A percentile compares a stretch with the other conserved stretches of the same genome.
phyloP scores from a whole-genome alignment of 73 alveolate species.

The Paramecium sonneborni region DNA sequence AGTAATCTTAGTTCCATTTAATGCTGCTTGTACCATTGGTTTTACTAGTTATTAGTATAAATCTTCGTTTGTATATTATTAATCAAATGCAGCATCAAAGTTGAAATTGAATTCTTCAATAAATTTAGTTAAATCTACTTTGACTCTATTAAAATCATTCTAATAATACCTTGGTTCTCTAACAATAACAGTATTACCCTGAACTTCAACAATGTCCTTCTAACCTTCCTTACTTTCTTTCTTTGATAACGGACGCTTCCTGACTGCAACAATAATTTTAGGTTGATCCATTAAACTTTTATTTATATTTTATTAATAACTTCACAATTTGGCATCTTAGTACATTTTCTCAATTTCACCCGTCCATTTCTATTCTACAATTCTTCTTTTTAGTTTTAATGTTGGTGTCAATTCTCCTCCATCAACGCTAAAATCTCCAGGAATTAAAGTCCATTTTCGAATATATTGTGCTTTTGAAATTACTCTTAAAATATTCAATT shows the following conservation, averaged over 20 bases:
- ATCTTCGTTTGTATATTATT: slow-evolving; percentile 91
- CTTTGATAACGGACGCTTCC: slow-evolving; percentile 98
- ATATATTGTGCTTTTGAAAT: slow-evolving; percentile 81
- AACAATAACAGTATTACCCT: slow-evolving; percentile 87
- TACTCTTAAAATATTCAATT: not conserved
- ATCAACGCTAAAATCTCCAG: slow-evolving; percentile 79
- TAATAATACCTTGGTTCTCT: slow-evolving; percentile 92
- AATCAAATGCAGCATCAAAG: slow-evolving; percentile 95
- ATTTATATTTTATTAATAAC: not conserved
- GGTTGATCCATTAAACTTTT: slow-evolving; percentile 74
- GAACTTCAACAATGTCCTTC: slow-evolving; percentile 88
- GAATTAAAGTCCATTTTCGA: slow-evolving; percentile 77
- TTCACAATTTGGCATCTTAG: slow-evolving; percentile 70
- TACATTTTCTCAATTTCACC: slow-evolving; percentile 78
- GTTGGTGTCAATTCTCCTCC: slow-evolving; percentile 95
- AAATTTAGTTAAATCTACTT: slow-evolving; percentile 98
- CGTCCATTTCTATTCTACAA: slow-evolving; percentile 72
- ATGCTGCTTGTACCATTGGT: slow-evolving; percentile 97
- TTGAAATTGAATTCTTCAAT: slow-evolving; percentile 97
- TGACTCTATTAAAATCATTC: slow-evolving; percentile 69
- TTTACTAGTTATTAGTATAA: slow-evolving; percentile 63
- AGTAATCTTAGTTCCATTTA: slow-evolving; percentile 89
- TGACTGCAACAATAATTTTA: slow-evolving; percentile 97
- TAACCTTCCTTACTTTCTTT: slow-evolving; percentile 91
- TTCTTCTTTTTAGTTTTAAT: slow-evolving; percentile 83